Base-by-base conservation (phyloP, 2,329 filamentous ascomycete species). In the Calonectria naviculata region DNA sequence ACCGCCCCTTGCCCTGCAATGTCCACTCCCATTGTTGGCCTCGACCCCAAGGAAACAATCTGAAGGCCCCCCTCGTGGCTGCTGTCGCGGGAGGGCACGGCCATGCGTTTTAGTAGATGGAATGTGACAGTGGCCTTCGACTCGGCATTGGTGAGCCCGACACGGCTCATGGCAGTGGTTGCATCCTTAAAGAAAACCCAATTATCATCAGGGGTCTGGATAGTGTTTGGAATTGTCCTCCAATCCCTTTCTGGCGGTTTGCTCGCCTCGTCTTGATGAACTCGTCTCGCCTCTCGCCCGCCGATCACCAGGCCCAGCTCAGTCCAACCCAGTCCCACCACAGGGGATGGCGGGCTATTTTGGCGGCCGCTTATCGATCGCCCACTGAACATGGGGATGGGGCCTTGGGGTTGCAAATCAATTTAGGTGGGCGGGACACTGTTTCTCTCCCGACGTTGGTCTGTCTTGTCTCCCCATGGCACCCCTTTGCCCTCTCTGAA, bases 61-160 rank as follows among this genome's bases (percentile, higher is more conserved):
- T 65, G 62, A 47, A 49, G 34, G 9, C 17, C 29, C 56, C 44
- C 58, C 65, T 58, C 36, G 49, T 69, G 61, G 61, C 61, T 31
- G 34, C 31, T 42, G 42, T 47, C 26, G 42, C 49, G 42, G 41
- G 47, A 65, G 67, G 61, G 61, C 52, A 56, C 38, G 49, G 63
- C 29, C 67, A 61, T 63, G 47, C 38, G 68, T 67, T 75, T 71
- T 68, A 67, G 71, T 61, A 68, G 62, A 67, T 73, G 60, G 71
- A 71, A 71, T 77, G 73, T 65, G 52, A 71, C 60, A 61, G 70
- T 74, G 71, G 71, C 61, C 70, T 73, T 69, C 60, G 72, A 74
- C 65, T 71, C 42, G 61, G 70, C 60, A 78, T 73, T 71, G 67
- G 70, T 61, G 62, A 68, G 56, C 58, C 17, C 64, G 72, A 52